phyloP scores from a whole-genome alignment of 495 filamentous ascomycete genomes.

The Hypoxylon cercidicola region DNA sequence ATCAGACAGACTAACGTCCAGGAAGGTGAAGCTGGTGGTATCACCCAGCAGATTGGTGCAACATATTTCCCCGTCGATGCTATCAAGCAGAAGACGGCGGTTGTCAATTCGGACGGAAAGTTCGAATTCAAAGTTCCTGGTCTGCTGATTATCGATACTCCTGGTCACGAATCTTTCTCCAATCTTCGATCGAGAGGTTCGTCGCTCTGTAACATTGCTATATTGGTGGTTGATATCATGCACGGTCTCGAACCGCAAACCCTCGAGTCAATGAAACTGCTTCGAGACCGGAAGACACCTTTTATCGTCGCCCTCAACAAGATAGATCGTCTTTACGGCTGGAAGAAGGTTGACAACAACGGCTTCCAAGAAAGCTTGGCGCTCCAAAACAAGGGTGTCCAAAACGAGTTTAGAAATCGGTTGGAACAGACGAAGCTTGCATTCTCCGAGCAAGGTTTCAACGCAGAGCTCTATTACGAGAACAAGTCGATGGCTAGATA shows the following conservation, averaged over 20 bases:
- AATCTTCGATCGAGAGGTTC: constrained; percentile 96
- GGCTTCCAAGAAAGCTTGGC: constrained; percentile 92
- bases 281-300: constrained; percentile 93
- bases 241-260: constrained; percentile 99
- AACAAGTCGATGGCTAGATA: constrained; percentile 96
- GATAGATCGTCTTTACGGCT: constrained; percentile 98
- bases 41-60: constrained; percentile 99
- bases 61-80: constrained; percentile 99
- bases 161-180: constrained; percentile 99
- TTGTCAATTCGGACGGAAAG: constrained; percentile 87
- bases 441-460: constrained; percentile 96
- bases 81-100: constrained; percentile 86
- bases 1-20: constrained; percentile 99
- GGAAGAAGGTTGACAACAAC: constrained; percentile 98
- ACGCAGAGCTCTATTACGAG: constrained; percentile 94
- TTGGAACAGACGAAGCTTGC: constrained; percentile 91
- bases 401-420: constrained; percentile 93
- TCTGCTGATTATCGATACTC: constrained; percentile 97
- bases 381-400: constrained; percentile 91
- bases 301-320: constrained; percentile 99
- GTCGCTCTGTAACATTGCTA: constrained; percentile 98
- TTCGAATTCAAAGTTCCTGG: constrained; percentile 99
- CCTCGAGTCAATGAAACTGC: constrained; percentile 93
- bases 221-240: constrained; percentile 99
- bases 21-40: constrained; percentile 99